Base-by-base conservation (phyloP, 495 filamentous ascomycete species). In the Emericellopsis terricola region DNA sequence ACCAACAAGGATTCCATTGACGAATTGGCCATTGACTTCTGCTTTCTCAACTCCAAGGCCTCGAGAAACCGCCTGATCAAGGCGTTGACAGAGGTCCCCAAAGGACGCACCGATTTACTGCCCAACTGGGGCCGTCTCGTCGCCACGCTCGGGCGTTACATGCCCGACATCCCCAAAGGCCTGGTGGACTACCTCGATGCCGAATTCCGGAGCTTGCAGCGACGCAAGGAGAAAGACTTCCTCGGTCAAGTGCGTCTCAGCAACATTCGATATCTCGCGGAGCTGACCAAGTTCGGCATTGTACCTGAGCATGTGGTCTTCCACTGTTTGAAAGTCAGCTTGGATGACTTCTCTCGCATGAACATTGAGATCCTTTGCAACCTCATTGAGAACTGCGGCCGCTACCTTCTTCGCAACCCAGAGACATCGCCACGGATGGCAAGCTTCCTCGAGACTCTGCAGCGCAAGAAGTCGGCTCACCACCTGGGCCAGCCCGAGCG, bases 261-360 rank as follows among this genome's bases (percentile, higher is more conserved):
- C 55, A 99, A 99, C 53, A 83, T 94, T 33, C 82, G 89, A 5
- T 99, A 99, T 46, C 71, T 99, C 34, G 89, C 89, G 7, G 89
- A 99, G 52, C 56, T 99, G 49, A 94, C 89, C 32, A 99, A 99
- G 46, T 99, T 96, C 49, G 87, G 89, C 27, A 82, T 96, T 18
- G 86, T 99, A 15, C 91, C 89, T 7, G 87, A 99, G 53, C 89
- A 99, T 51, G 86, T 96, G 42, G 89, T 96, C 38, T 99, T 99
- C 56, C 91, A 99, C 45, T 96, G 87, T 54, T 69, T 99, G 40
- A 96, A 92, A 52, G 86, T 99, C 44, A 89, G 89, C 39, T 60
- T 96, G 4, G 91, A 99, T 45, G 89, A 99, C 40, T 96, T 99
- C 43, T 94, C 92, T 7, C 71, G 86, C 41, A 91, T 93, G 73